Percentiles rank a stretch among this genome's conserved stretches.
phyloP scores from a whole-genome alignment of 2,329 filamentous ascomycete species.

The Didymella lethalis region DNA sequence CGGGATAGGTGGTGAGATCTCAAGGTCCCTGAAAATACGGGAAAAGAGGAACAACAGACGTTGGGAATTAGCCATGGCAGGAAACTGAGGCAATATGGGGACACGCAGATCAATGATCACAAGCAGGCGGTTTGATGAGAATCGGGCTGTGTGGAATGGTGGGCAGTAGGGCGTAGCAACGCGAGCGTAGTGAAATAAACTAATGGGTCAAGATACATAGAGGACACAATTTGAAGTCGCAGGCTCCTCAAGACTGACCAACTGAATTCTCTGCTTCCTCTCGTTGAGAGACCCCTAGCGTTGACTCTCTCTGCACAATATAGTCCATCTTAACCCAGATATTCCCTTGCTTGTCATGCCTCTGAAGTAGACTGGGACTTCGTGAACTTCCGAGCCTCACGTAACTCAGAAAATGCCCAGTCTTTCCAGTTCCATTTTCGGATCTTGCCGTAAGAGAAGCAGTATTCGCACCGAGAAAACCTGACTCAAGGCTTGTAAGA shows the following conservation, averaged over 20 bases:
- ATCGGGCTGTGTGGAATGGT: not conserved
- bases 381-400: not conserved
- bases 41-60: no score
- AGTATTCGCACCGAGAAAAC: not conserved
- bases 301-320: not conserved
- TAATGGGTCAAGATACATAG: not conserved
- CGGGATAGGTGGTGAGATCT: no score
- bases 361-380: not conserved
- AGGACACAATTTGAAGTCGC: not conserved
- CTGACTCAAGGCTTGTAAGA: not conserved
- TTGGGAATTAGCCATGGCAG: no score
- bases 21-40: no score
- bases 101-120: not conserved
- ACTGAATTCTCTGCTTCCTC: not conserved
- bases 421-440: not conserved
- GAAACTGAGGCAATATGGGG: no score
- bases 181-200: not conserved
- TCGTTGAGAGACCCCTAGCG: not conserved
- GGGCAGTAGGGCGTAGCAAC: not conserved
- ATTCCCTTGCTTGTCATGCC: not conserved
- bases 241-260: not conserved
- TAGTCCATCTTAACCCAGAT: not conserved
- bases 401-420: not conserved
- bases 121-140: not conserved
- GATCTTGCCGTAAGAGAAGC: not conserved